Conservation (phyloP, 495 filamentous ascomycete species). For the Xanthoparmelia taractica region DNA sequence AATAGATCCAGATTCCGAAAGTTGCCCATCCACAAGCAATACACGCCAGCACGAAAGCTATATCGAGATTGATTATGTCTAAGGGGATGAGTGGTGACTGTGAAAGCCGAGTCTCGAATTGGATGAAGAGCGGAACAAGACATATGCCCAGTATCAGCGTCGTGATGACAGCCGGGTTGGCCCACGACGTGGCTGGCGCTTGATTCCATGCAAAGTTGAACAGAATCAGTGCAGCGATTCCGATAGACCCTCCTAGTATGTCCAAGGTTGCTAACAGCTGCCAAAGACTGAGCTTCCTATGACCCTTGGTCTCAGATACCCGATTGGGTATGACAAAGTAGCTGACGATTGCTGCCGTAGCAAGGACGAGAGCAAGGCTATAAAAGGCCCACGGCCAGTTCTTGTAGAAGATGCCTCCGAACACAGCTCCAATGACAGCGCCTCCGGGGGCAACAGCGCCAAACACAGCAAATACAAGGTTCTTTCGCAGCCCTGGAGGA, state of each 20-base stretch:
- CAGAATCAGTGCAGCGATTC: slow-evolving; percentile 30
- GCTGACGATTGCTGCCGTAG: too few species aligned
- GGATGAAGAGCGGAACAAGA: slow-evolving; percentile 33
- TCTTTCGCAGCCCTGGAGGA: slow-evolving; percentile 35
- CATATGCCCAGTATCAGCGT: slow-evolving; percentile 36
- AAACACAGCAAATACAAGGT: background rate
- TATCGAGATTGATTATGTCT: slow-evolving; percentile 31
- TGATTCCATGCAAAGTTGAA: slow-evolving; percentile 47
- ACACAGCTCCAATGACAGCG: background rate
- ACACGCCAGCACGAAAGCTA: slow-evolving; percentile 37
- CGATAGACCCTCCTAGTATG: slow-evolving; percentile 20
- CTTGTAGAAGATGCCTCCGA: background rate
- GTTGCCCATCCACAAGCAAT: slow-evolving; percentile 40
- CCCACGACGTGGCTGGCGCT: slow-evolving; percentile 38
- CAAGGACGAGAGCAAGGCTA: background rate
- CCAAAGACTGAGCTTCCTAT: too few species aligned
- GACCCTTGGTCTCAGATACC: too few species aligned
- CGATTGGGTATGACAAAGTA: background rate
- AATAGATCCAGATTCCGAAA: slow-evolving; percentile 41
- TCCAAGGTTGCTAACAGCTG: background rate
- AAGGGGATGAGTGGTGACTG: slow-evolving; percentile 38
- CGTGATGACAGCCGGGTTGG: slow-evolving; percentile 37
- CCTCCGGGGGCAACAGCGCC: too few species aligned
- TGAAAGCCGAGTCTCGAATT: slow-evolving; percentile 32
- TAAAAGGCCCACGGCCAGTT: background rate